phyloP scores from a whole-genome alignment of 805 yeast species.

The Ogataea allantospora region DNA sequence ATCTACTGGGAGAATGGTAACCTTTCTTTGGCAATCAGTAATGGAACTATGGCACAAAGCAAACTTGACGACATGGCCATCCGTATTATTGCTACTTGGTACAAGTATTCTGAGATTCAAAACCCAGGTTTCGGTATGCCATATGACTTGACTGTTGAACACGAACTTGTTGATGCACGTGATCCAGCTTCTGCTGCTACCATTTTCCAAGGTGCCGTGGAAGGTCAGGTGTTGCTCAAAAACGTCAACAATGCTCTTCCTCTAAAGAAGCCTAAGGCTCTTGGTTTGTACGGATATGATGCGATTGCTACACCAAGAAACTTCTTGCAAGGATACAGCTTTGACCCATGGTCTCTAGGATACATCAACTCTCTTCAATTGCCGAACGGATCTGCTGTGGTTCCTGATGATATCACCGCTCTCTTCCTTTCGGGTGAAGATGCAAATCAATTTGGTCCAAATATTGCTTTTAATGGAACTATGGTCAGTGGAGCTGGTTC shows the following conservation, averaged over 20 bases:
- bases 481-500: slow-evolving; percentile 66
- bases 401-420: background rate
- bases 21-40: slow-evolving; percentile 52
- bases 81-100: slow-evolving; percentile 57
- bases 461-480: slow-evolving; percentile 44
- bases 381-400: slow-evolving; percentile 12
- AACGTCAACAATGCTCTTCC: slow-evolving; percentile 53
- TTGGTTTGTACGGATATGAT: slow-evolving; percentile 19
- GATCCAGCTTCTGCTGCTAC: slow-evolving; percentile 46
- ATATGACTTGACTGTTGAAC: slow-evolving; percentile 52
- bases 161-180: slow-evolving; percentile 55
- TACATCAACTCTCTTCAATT: slow-evolving; percentile 6
- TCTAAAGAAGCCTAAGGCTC: slow-evolving; percentile 51
- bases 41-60: slow-evolving; percentile 51
- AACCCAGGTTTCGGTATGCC: slow-evolving; percentile 41
- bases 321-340: slow-evolving; percentile 1
- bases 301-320: slow-evolving; percentile 8
- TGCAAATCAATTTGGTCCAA: slow-evolving; percentile 11
- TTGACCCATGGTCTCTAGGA: slow-evolving; percentile 11
- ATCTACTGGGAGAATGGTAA: slow-evolving; percentile 49
- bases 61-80: slow-evolving; percentile 63
- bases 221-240: slow-evolving; percentile 55
- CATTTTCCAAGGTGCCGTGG: slow-evolving; percentile 54
- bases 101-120: slow-evolving; percentile 38
- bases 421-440: slow-evolving; percentile 11